phyloP scores from a whole-genome alignment of 768 basidiomycete species.

The Suillus brevipes region DNA sequence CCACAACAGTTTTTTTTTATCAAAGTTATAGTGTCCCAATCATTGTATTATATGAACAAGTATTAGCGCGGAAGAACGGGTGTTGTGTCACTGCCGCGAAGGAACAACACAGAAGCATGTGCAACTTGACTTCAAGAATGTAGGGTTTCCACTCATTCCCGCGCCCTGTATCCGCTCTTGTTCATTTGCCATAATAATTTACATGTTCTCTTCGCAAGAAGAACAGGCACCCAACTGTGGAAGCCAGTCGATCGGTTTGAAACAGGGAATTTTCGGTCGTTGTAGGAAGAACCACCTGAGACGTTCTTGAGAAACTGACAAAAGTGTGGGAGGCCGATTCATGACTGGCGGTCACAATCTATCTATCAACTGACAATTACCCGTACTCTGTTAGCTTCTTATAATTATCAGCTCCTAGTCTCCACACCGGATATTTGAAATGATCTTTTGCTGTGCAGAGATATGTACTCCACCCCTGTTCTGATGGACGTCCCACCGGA shows the following conservation, averaged over 20 bases:
- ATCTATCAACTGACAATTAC: background rate
- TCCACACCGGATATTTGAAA: background rate
- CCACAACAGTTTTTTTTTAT: constrained; percentile 18
- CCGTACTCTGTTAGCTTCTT: background rate
- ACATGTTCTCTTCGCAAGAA: background rate
- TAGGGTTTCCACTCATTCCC: background rate
- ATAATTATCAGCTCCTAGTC: constrained; percentile 1
- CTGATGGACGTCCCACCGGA: constrained; percentile 16
- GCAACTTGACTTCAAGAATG: background rate
- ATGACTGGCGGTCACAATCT: background rate
- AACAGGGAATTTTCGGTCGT: constrained; percentile 3
- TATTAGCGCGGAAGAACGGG: background rate
- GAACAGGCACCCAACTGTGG: constrained; percentile 2
- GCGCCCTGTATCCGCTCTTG: background rate
- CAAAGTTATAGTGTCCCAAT: constrained; percentile 5
- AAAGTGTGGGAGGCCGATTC: constrained; percentile 6
- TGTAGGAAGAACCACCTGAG: constrained; percentile 2
- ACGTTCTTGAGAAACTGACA: background rate
- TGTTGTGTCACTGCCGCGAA: background rate
- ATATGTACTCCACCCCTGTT: constrained; percentile 8
- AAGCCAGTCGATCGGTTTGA: background rate
- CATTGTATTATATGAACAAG: background rate
- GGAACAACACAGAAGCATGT: background rate
- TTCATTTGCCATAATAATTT: background rate
- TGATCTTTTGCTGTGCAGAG: constrained; percentile 16